Conservation (phyloP, 2,329 filamentous ascomycete genomes). For the Colletotrichum spaethianum region DNA sequence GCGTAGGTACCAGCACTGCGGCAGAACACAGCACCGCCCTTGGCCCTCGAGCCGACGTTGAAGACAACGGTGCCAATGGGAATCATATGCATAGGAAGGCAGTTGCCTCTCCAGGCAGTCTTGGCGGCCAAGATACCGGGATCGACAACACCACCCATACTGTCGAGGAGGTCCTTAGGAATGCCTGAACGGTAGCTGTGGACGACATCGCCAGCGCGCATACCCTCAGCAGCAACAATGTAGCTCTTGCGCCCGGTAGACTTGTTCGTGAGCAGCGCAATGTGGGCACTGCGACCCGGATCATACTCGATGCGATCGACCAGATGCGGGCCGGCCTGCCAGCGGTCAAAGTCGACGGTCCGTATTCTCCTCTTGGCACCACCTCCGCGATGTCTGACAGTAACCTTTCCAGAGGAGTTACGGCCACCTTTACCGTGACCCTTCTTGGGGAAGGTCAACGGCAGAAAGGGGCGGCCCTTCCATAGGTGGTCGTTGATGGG, state of each 20-base stretch:
- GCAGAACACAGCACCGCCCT: slow-evolving; percentile 88
- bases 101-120: slow-evolving; percentile 95
- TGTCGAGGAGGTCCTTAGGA: slow-evolving; percentile 85
- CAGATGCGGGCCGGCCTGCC: slow-evolving; percentile 82
- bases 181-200: slow-evolving; percentile 95
- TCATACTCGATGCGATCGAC: slow-evolving; percentile 98
- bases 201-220: slow-evolving; percentile 91
- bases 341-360: slow-evolving; percentile 89
- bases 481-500: slow-evolving; percentile 97
- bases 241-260: slow-evolving; percentile 85
- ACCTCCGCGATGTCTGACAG: slow-evolving; percentile 91
- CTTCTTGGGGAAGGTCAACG: slow-evolving; percentile 91
- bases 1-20: slow-evolving; percentile 95
- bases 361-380: slow-evolving; percentile 93
- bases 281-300: slow-evolving; percentile 91
- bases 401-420: slow-evolving; percentile 88
- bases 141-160: slow-evolving; percentile 94
- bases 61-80: slow-evolving; percentile 94
- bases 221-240: slow-evolving; percentile 94
- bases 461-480: slow-evolving; percentile 88
- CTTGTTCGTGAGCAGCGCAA: slow-evolving; percentile 86
- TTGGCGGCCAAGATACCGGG: slow-evolving; percentile 95
- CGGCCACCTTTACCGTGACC: slow-evolving; percentile 93
- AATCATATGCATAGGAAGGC: slow-evolving; percentile 94
- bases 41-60: slow-evolving; percentile 84